Evolutionary conservation across 2,329 filamentous ascomycete species (phyloP).

Genomic region (Rhexocercosporidium sp.): DNA sequence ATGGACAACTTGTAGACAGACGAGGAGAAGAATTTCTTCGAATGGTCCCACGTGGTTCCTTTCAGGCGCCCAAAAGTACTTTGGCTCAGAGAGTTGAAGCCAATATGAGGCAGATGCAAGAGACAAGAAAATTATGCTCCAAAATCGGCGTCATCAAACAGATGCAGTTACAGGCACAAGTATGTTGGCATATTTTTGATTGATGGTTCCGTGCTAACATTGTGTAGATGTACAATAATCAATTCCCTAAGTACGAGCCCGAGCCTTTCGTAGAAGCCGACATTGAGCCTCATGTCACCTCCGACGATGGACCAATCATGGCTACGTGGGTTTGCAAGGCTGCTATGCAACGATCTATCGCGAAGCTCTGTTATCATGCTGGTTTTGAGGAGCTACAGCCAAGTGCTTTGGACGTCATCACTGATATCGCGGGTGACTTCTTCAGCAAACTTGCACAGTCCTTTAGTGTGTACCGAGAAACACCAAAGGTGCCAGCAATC

Average conservation of each 20-base stretch:
- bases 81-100: constrained; percentile 82
- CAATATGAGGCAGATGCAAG: constrained; percentile 94
- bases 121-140: constrained; percentile 92
- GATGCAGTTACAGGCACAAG: constrained; percentile 98
- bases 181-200: constrained; percentile 47
- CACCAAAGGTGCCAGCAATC: constrained; percentile 71
- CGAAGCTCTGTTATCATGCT: constrained; percentile 93
- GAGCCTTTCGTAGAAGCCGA: constrained; percentile 88
- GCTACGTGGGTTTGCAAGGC: constrained; percentile 80
- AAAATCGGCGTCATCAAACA: constrained; percentile 99
- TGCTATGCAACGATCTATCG: constrained; percentile 87
- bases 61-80: constrained; percentile 74
- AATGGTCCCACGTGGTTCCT: constrained; percentile 76
- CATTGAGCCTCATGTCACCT: constrained; percentile 85
- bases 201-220: constrained; percentile 21
- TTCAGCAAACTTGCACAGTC: constrained; percentile 83
- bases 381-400: constrained; percentile 98
- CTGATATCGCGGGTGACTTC: constrained; percentile 87
- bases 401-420: constrained; percentile 87
- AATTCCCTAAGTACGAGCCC: constrained; percentile 95
- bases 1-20: constrained; percentile 89
- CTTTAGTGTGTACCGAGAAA: constrained; percentile 82
- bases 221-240: constrained; percentile 87
- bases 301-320: constrained; percentile 88
- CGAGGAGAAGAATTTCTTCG: constrained; percentile 83